Base-by-base conservation (phyloP, 2,329 filamentous ascomycete genomes). In the Periconia sp. region DNA sequence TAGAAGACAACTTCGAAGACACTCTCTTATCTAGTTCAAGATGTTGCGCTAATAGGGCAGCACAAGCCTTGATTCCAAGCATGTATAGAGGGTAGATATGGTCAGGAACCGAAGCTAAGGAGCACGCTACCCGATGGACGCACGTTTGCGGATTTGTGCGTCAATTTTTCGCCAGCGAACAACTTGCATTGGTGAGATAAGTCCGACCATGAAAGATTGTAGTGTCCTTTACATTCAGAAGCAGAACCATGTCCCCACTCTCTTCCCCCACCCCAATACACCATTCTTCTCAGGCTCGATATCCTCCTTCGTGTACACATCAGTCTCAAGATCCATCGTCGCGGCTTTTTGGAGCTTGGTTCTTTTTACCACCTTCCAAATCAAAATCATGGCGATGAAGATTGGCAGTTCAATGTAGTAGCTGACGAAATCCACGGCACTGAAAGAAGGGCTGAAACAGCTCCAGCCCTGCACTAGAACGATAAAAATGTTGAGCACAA, bases 371-470 rank as follows among this genome's bases (percentile, higher is more conserved):
- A 65, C 12, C 35, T 65, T 66, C 63, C 62, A 66, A 1, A 33
- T 25, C 0, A 64, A 19, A 5, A 64, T 61, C 55, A 65, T 65
- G 4, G 46, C 29, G 9, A 62, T 40, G 36, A 64, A 65, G 11
- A 69, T 42, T 0, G 65, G 62, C 19, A 68, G 41, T 10, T 74
- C 74, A 5, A 78, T 70, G 41, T 78, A 78, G 10, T 72, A 73
- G 1, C 75, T 79, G 18, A 80, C 61, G 39, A 80, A 80, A 12
- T 74, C 73, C 13, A 74, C 59, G 2, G 71, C 61, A 25, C 47
- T 59, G 51, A 75, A 80, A 0, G 49, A 65, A 2, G 63, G 65
- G 26, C 66, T 71, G 48, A 89, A 90, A 0, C 85, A 85, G 1
- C 49, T 55, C 59, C 60, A 66, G 5, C 63, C 63, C 34, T 65